Conservation (phyloP, 2,329 filamentous ascomycete species). For the Calonectria multiphialidica region DNA sequence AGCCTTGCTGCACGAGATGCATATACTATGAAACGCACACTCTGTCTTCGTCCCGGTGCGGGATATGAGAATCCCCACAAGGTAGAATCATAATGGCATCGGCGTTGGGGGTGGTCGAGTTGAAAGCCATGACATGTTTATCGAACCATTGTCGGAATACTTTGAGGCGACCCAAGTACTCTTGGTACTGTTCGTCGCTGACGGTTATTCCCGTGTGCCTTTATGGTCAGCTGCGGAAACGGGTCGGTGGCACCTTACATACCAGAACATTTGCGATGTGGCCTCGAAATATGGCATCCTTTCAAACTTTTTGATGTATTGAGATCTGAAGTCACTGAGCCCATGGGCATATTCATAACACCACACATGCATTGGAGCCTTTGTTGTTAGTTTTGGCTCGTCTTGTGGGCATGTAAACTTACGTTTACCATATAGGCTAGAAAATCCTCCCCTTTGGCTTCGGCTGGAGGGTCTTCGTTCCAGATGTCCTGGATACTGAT, state of each 20-base stretch:
- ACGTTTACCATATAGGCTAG: slow-evolving; percentile 47
- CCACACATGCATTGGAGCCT: slow-evolving; percentile 47
- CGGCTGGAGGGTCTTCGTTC: slow-evolving; percentile 24
- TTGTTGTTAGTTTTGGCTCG: slow-evolving; percentile 15
- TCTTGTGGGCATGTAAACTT: slow-evolving; percentile 1
- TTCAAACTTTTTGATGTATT: slow-evolving; percentile 40
- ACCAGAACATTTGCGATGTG: slow-evolving; percentile 47
- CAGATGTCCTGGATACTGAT: slow-evolving; percentile 34
- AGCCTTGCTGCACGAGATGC: slow-evolving; percentile 23
- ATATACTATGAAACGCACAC: slow-evolving; percentile 37
- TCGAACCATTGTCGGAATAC: slow-evolving; percentile 50
- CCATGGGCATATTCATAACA: slow-evolving; percentile 50
- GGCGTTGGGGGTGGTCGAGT: slow-evolving; percentile 29
- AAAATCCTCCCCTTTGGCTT: slow-evolving; percentile 28
- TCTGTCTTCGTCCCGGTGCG: slow-evolving; percentile 43
- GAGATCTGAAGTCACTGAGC: slow-evolving; percentile 44
- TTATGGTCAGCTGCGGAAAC: slow-evolving; percentile 3
- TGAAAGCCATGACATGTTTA: slow-evolving; percentile 38
- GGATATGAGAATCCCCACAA: slow-evolving; percentile 31
- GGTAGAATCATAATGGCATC: slow-evolving; percentile 47
- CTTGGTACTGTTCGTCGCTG: slow-evolving; percentile 37
- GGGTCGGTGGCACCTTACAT: not conserved
- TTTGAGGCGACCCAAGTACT: slow-evolving; percentile 38
- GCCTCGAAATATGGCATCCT: slow-evolving; percentile 45
- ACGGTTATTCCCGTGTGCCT: slow-evolving; percentile 43